Evolutionary conservation across 83 land plant species (phyloP), one percentile per base, ranked within the genome.

Genomic region (Larix sibirica): DNA sequence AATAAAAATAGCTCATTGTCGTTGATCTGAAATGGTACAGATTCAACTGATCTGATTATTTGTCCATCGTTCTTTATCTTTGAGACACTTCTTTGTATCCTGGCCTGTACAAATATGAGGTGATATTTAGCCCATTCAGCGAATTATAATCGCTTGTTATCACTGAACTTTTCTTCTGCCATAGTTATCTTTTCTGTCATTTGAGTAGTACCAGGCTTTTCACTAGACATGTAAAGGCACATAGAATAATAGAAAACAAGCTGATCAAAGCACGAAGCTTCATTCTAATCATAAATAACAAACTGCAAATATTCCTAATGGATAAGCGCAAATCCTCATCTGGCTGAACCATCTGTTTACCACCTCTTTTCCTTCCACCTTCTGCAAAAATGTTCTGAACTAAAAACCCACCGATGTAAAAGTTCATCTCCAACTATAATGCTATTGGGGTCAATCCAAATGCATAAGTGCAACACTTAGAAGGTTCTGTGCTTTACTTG

Each of bases 1-100:
- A 73, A 40, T 10, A 40, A 44, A 42, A 73, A 44, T 20, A 73
- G 47, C 13, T 50, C 47, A 23, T 44, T 40, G 50, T 10, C n/a
- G 58, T 36, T 70, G 58, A 73, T 73, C 77, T 42, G 77, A 23
- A 44, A 8, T 73, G 24, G 47, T 73, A 73, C 77, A 73, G 77
- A 73, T 73, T 44, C 77, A 73, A 73, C 54, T 23, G 47, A 44
- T 14, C 77, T 73, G 58, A 73, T 42, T 21, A 20, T 44, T 20
- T 44, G 56, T 73, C 56, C 77, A 73, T 38, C 40, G 56, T n/a
- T 71, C 9, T 50, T 44, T 73, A 47, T 73, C 56, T 73, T 44
- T 50, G 56, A 44, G 77, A 73, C 56, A 42, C 58, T 73, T 73
- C 77, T 33, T 44, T 73, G 77, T 73, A 21, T 44, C 4, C 4